Evolutionary conservation across 306 rosid species (phyloP).

Genomic region (Citrullus colocynthis): DNA sequence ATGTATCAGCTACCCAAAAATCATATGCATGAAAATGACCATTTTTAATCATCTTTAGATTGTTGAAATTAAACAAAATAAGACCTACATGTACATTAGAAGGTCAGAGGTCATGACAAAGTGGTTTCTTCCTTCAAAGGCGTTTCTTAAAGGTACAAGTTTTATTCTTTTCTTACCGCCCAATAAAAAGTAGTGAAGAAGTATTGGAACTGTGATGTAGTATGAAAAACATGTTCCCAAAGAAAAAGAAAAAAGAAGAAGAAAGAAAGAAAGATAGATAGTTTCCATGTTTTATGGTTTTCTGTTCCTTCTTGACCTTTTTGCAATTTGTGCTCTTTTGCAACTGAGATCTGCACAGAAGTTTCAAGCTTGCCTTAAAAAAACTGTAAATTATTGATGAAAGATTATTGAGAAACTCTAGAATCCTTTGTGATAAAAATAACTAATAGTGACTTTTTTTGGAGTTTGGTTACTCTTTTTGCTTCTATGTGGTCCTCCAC

Average conservation of each 20-base stretch:
- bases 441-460: too few relatives aligned
- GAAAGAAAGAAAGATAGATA: not conserved
- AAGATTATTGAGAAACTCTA: not conserved
- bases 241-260: too few relatives aligned
- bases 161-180: not conserved
- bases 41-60: constrained; percentile 1
- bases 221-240: not conserved
- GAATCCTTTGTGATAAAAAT: too few relatives aligned
- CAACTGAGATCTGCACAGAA: not conserved
- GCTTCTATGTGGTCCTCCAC: too few relatives aligned
- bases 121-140: constrained; percentile 1
- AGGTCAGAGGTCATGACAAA: constrained; percentile 4
- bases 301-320: not conserved
- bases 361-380: not conserved
- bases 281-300: not conserved
- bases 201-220: not conserved
- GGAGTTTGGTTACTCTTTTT: too few relatives aligned
- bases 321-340: not conserved
- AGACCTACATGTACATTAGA: constrained; percentile 4
- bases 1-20: not conserved
- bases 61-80: constrained; percentile 4
- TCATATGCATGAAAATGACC: constrained; percentile 1
- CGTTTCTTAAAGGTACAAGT: not conserved
- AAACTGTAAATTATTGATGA: not conserved
- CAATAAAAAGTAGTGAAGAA: not conserved